A percentile compares a stretch with the other conserved stretches of the same genome.
phyloP scores from a whole-genome alignment of 176 grass and related monocot genomes.

The Calamus simplicifolius region DNA sequence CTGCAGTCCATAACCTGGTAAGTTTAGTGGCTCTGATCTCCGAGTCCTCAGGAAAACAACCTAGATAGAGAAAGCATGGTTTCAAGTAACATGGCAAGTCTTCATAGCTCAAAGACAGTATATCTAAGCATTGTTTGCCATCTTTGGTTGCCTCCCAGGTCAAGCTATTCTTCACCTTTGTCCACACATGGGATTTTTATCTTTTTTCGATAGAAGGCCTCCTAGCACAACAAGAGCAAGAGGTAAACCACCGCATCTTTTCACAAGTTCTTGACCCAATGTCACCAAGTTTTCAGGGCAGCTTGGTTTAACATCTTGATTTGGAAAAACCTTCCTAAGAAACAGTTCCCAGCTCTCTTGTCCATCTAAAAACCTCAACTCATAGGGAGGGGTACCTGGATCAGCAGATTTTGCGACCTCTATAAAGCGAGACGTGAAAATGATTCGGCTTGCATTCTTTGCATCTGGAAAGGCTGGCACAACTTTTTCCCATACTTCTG shows the following conservation, averaged over 20 bases:
- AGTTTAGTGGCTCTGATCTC: constrained; percentile 4
- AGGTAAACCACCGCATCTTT: constrained; percentile 14
- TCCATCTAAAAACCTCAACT: not conserved
- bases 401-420: not conserved
- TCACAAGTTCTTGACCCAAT: constrained; percentile 10
- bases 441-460: not conserved
- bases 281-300: not conserved
- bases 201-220: constrained; percentile 12
- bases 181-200: not conserved
- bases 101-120: constrained; percentile 12
- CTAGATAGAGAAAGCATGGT: constrained; percentile 17
- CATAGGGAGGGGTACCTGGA: not conserved
- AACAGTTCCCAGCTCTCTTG: constrained; percentile 7
- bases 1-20: constrained; percentile 17
- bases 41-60: constrained; percentile 22
- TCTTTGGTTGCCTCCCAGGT: constrained; percentile 7
- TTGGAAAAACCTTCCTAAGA: constrained; percentile 14
- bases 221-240: constrained; percentile 25
- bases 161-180: not conserved
- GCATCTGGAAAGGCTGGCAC: not conserved
- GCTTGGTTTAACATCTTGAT: not conserved
- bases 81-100: constrained; percentile 16
- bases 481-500: constrained; percentile 1
- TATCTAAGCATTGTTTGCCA: constrained; percentile 11
- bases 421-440: not conserved